Conservation (phyloP, 805 yeast genomes). For the Kodamaea kakaduensis region DNA sequence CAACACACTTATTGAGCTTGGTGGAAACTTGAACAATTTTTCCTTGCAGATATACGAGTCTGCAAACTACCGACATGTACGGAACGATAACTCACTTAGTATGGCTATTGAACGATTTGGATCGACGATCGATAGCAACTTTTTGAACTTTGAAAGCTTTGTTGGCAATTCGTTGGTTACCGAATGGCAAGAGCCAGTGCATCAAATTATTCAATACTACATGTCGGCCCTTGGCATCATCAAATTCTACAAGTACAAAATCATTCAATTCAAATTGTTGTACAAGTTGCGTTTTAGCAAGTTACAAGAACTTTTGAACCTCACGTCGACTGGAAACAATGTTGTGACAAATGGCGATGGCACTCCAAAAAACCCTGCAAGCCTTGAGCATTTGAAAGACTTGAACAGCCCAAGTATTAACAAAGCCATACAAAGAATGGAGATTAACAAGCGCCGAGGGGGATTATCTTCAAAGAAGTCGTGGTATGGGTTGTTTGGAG, state of each 20-base stretch:
- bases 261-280: slow-evolving; percentile 43
- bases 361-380: slow-evolving; percentile 5
- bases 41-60: slow-evolving; percentile 40
- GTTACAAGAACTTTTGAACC: slow-evolving; percentile 33
- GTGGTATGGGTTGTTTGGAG: slow-evolving; percentile 45
- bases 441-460: slow-evolving; percentile 19
- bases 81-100: slow-evolving; percentile 17
- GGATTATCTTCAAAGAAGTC: slow-evolving; percentile 25
- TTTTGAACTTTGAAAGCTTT: slow-evolving; percentile 46
- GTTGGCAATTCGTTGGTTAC: slow-evolving; percentile 34
- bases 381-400: slow-evolving; percentile 26
- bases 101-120: slow-evolving; percentile 48
- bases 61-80: slow-evolving; percentile 8
- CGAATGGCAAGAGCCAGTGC: slow-evolving; percentile 49
- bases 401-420: slow-evolving; percentile 38
- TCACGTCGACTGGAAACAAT: slow-evolving; percentile 14
- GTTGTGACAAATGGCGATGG: slow-evolving; percentile 10
- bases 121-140: slow-evolving; percentile 47
- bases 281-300: slow-evolving; percentile 38
- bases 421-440: slow-evolving; percentile 32
- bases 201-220: slow-evolving; percentile 45
- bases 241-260: slow-evolving; percentile 49
- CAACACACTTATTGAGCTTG: slow-evolving; percentile 44
- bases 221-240: slow-evolving; percentile 41
- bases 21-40: slow-evolving; percentile 55